Evolutionary conservation across 805 yeast species (phyloP), one percentile per base, ranked within the genome.

Genomic region (Nakazawaea peltata): DNA sequence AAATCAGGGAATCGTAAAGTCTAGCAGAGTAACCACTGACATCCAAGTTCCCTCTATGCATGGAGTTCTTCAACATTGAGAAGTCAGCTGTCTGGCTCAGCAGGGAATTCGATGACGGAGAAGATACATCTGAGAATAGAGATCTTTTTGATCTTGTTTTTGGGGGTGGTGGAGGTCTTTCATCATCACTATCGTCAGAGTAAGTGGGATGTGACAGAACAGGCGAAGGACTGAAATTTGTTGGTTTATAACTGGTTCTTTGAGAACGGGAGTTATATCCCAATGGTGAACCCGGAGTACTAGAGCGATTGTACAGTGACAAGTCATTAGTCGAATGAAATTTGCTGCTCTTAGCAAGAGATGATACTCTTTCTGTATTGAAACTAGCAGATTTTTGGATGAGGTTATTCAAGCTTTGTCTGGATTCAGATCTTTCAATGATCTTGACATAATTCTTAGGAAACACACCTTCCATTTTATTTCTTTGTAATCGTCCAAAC

Each of bases 381-480:
- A 33, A 21, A 19, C 41, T 34, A 6, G 41, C 34, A 19, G 46
- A 37, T 23, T 33, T 30, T 12, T 36, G 15, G 16, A 43, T 39
- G 1, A 42, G 25, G 10, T 42, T 30, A n/a, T 30, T 21, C 17
- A 44, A 30, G 37, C 49, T 50, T 22, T 37, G 35, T 26, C 47
- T 42, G 4, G 56, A 50, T 1, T 41, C 34, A 5, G 46, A 41
- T 11, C 41, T 43, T 5, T 36, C 40, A 8, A 48, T 28, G 14
- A 76, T 50, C 40, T 74, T 77, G 5, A 87, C 97, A 51, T 80
- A 88, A 48, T 88, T 90, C 26, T 80, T 69, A 1, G 98, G 97
- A 50, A 92, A 92, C 31, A 75, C 66, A 0, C 98, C 98, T 26
- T 76, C 74, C 46, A 84, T 74, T 42, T 77, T 83, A 57, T 85